phyloP scores from a whole-genome alignment of 2,329 filamentous ascomycete species.

The Diaporthe citriasiana region DNA sequence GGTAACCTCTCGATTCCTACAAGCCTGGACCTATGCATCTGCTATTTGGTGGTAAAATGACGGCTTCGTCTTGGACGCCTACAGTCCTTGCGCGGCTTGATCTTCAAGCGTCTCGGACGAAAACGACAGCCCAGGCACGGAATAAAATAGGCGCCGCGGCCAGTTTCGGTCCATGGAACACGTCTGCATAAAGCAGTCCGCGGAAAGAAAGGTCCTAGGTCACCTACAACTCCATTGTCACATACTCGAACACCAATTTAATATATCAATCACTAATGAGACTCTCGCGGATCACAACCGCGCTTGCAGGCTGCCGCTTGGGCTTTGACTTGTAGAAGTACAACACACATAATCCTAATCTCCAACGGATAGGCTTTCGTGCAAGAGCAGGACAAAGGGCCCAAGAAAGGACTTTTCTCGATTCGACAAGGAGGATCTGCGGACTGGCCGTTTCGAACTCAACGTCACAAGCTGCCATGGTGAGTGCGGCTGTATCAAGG shows the following conservation, averaged over 20 bases:
- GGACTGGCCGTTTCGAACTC: background rate
- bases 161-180: slow-evolving; percentile 8
- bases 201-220: background rate
- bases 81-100: background rate
- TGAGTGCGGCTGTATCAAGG: background rate
- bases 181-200: background rate
- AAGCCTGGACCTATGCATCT: background rate
- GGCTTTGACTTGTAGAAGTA: too few relatives aligned
- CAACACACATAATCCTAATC: background rate
- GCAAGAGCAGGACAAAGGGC: slow-evolving; percentile 2
- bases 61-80: background rate
- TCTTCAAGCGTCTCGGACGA: background rate
- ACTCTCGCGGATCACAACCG: too few relatives aligned
- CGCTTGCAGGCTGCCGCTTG: too few relatives aligned
- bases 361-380: background rate
- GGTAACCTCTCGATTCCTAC: background rate
- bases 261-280: too few relatives aligned
- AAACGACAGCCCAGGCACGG: background rate
- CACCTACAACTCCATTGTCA: too few relatives aligned
- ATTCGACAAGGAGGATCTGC: background rate
- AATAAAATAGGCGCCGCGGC: slow-evolving; percentile 4
- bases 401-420: background rate
- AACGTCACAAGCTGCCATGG: background rate
- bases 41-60: background rate
- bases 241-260: too few relatives aligned